These are phyloP conservation scores for Trametes polyzona DNA, from an alignment of 1,284 basidiomycete genomes.

Conservation along the genomic window DNA sequence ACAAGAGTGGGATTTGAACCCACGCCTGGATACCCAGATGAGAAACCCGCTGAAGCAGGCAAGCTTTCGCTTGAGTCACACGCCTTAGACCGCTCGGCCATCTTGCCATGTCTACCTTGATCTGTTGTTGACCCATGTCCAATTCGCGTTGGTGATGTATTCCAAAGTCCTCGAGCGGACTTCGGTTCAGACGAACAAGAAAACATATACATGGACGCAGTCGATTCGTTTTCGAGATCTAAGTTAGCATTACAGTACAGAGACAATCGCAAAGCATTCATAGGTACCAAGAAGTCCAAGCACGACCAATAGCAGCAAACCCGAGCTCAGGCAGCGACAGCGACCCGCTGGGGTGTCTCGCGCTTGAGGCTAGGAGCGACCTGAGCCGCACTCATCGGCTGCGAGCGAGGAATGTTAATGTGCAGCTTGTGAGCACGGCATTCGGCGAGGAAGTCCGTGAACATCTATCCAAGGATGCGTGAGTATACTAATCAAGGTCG, in stretches of 20 bases:
- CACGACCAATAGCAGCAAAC: neutral
- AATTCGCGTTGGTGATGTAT: too few relatives aligned
- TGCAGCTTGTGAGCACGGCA: slow-evolving; percentile 63
- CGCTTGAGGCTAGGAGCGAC: slow-evolving; percentile 18
- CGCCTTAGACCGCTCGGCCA: slow-evolving; percentile 29
- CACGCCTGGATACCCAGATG: slow-evolving; percentile 28
- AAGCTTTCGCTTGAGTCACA: slow-evolving; percentile 30
- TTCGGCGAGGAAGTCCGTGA: slow-evolving; percentile 86
- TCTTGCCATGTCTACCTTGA: slow-evolving; percentile 12
- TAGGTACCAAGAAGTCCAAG: neutral
- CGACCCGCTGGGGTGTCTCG: slow-evolving; percentile 31
- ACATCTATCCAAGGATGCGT: too few relatives aligned
- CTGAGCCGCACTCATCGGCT: slow-evolving; percentile 33
- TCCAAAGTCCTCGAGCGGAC: neutral
- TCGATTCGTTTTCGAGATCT: too few relatives aligned
- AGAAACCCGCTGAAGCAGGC: slow-evolving; percentile 24
- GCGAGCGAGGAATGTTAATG: slow-evolving; percentile 23
- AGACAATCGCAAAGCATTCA: neutral
- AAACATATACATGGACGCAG: too few relatives aligned
- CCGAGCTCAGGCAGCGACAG: slow-evolving; percentile 31
- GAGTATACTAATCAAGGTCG: too few relatives aligned
- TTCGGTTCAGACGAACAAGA: neutral
- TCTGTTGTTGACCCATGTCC: too few relatives aligned
- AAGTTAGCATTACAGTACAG: neutral
- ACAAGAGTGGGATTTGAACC: slow-evolving; percentile 29